Base-by-base conservation (phyloP, 257 asterid species). In the Primulina eburnea region DNA sequence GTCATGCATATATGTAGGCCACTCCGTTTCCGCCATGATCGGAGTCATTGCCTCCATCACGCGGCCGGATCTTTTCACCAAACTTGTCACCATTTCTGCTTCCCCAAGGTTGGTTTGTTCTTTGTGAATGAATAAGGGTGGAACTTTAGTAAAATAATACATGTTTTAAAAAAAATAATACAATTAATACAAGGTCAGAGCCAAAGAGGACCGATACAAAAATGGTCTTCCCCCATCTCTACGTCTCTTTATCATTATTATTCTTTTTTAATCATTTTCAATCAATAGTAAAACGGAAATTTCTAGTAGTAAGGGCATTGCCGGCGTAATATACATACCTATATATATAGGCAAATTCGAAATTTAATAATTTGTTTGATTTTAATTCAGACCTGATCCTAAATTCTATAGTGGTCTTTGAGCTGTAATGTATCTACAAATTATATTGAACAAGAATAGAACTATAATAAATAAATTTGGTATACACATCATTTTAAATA, bases 51-150 rank as follows among this genome's bases (percentile, higher is more conserved):
- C 87, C 38, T 77, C 85, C 62, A 73, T 75, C 12, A 32, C 47
- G 20, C 83, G 83, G 12, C 85, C 82, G 10, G 60, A 71, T 67
- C 75, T 78, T 40, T 83, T 83, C 82, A 47, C 78, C 47, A 79
- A 83, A 65, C 70, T 80, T 28, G 60, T 80, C 65, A 9, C 72
- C 38, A 35, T 83, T 17, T 60, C 74, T 26, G 81, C 83, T 73
- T 78, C 83, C 61, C 85, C 85, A 10, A 69, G 79, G 84, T 79
- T 12, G 61, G 34, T 55, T 20, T n/a, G n/a, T 24, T 16, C 30
- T 20, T 2, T 28, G 16, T 12, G 6, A 5, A 18, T 47, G 26
- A 35, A 26, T 33, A n/a, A 38, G 2, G 28, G 28, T n/a, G 56
- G 60, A 29, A 56, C 16, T 37, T 68, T 5, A 50, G 14, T 20